A percentile compares a stretch with the other conserved stretches of the same genome.
Evolutionary conservation across 176 grass and related monocot genomes (phyloP).

Genomic region (Secale cereale): DNA sequence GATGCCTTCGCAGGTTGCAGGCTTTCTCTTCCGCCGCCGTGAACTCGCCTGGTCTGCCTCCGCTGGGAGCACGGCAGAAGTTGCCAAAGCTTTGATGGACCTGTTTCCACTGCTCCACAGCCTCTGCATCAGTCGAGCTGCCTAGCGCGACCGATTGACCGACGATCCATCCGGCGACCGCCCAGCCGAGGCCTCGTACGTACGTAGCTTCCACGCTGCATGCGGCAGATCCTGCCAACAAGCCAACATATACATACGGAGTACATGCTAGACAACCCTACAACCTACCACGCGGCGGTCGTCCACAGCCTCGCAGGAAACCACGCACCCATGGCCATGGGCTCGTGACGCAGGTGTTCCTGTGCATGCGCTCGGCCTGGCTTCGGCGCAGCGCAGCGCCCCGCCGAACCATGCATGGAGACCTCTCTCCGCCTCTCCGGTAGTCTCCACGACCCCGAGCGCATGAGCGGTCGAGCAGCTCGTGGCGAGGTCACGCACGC

Average conservation of each 20-base stretch:
- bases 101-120: not conserved
- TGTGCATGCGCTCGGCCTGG: not conserved
- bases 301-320: not conserved
- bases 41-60: not conserved
- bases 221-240: too few species aligned
- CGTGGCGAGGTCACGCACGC: too few species aligned
- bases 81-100: not conserved
- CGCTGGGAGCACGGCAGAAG: not conserved
- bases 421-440: too few species aligned
- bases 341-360: not conserved
- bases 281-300: not conserved
- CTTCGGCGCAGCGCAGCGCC: too few species aligned
- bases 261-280: too few species aligned
- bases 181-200: not conserved
- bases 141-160: too few species aligned
- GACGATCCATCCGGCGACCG: not conserved
- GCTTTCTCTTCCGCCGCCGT: constrained; percentile 11
- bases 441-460: too few species aligned
- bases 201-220: not conserved
- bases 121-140: not conserved
- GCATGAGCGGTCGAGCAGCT: too few species aligned
- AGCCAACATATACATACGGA: too few species aligned
- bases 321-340: not conserved
- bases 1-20: not conserved
- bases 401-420: too few species aligned